A percentile compares a stretch with the other conserved stretches of the same genome.
phyloP scores from a whole-genome alignment of 768 basidiomycete genomes.

The Auricularia heimuer region DNA sequence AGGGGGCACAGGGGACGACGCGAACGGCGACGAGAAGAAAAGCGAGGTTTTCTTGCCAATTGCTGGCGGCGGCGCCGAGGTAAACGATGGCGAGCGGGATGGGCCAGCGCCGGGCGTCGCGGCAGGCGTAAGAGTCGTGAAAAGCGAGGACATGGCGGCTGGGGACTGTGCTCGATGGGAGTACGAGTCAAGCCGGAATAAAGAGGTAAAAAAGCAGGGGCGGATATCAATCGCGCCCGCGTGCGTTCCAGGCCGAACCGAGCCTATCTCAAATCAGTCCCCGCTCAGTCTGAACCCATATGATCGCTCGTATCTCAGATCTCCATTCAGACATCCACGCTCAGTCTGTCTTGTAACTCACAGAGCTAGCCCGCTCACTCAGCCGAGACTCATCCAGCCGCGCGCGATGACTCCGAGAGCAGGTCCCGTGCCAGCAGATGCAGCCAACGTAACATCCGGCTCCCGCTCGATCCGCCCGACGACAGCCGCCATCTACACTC shows the following conservation, averaged over 20 bases:
- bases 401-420: too few relatives aligned
- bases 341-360: too few relatives aligned
- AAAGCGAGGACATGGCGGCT: not conserved
- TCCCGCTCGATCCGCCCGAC: too few relatives aligned
- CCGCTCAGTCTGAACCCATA: too few relatives aligned
- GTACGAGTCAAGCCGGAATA: not conserved
- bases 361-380: too few relatives aligned
- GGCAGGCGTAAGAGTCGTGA: not conserved
- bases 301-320: too few relatives aligned
- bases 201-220: not conserved
- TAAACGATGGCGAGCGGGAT: not conserved
- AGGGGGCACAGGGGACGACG: constrained; percentile 27
- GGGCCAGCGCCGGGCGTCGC: not conserved
- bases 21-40: constrained; percentile 21
- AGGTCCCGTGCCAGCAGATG: too few relatives aligned
- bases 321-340: too few relatives aligned
- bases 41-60: constrained; percentile 35
- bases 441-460: too few relatives aligned
- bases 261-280: not conserved
- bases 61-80: constrained; percentile 12
- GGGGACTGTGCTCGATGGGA: not conserved
- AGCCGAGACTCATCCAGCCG: too few relatives aligned
- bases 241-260: not conserved
- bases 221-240: not conserved
- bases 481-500: too few relatives aligned